Evolutionary conservation across 371 early-diverging fungal genomes (phyloP), one percentile per base, ranked within the genome.

Genomic region (Scutellospora calospora): DNA sequence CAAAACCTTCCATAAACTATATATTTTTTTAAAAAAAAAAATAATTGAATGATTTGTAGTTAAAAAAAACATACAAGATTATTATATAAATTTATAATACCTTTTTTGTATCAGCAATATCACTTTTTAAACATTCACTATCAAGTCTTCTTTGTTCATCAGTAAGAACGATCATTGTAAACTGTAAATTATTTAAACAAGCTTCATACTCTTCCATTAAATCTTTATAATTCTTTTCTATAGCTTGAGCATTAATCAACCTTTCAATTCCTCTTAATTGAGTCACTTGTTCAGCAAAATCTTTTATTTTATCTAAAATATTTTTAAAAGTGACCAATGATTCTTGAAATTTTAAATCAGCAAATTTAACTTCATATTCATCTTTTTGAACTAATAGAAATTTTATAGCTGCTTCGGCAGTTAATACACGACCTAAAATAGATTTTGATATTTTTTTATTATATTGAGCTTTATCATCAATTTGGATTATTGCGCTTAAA

Each of bases 371-470:
- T 27, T 38, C 38, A 57, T 68, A 65, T 27, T 79, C 79, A 25
- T 66, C 27, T 57, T 57, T 51, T 35, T 65, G 54, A 6, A 66
- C 20, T 25, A 68, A n/a, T 25, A 79, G 29, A 5, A 33, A 25
- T 57, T 51, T 79, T 4, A 79, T 25, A 1, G 79, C 68, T 8
- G 33, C n/a, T 16, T 79, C 66, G 16, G 54, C 79, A 35, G 71
- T 16, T 55, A 49, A 51, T 22, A 79, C 68, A 38, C 79, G 68
- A n/a, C 35, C 69, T 5, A 55, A 14, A 29, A 79, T 29, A 18
- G 71, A 45, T 38, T 41, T 59, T 5, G 66, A 52, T 14, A 79
- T 79, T 69, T 57, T 69, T 79, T 79, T 79, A 41, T 79, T 79
- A 69, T 69, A 69, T n/a, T 79, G 69, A 1, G 79, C 79, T 20